Evolutionary conservation across 1,284 basidiomycete species (phyloP).

Genomic region (Xerocomus cyaneibrunnescens): DNA sequence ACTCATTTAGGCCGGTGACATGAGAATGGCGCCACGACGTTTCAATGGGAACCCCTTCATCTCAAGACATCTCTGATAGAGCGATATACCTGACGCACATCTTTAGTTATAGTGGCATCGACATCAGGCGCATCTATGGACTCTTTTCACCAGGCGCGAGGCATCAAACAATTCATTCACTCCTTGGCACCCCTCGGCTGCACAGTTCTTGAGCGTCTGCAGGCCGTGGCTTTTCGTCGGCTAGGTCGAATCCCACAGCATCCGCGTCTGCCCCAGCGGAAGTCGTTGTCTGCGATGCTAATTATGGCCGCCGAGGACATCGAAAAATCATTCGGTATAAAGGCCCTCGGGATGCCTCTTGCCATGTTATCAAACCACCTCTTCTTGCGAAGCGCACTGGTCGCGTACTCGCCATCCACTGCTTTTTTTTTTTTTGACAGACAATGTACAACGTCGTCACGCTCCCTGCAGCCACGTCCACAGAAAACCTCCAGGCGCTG

Average conservation of each 20-base stretch:
- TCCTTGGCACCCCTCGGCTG: constrained; percentile 13
- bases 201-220: constrained; percentile 20
- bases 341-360: constrained; percentile 5
- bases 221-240: constrained; percentile 28
- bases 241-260: constrained; percentile 26
- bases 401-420: constrained; percentile 3
- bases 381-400: constrained; percentile 7
- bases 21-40: constrained; percentile 28
- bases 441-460: constrained; percentile 41
- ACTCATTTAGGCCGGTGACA: constrained; percentile 16
- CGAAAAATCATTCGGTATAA: constrained; percentile 28
- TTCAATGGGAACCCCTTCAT: constrained; percentile 20
- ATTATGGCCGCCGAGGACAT: constrained; percentile 29
- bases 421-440: too few species aligned
- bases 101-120: constrained; percentile 18
- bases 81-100: constrained; percentile 3
- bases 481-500: constrained; percentile 49
- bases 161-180: constrained; percentile 18
- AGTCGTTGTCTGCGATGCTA: constrained; percentile 15
- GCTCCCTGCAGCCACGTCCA: constrained; percentile 45
- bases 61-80: constrained; percentile 6
- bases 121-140: constrained; percentile 5
- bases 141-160: constrained; percentile 12
- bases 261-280: constrained; percentile 18
- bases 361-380: constrained; percentile 16